Evolutionary conservation across 768 basidiomycete species (phyloP).

Genomic region (Mycena polygramma): DNA sequence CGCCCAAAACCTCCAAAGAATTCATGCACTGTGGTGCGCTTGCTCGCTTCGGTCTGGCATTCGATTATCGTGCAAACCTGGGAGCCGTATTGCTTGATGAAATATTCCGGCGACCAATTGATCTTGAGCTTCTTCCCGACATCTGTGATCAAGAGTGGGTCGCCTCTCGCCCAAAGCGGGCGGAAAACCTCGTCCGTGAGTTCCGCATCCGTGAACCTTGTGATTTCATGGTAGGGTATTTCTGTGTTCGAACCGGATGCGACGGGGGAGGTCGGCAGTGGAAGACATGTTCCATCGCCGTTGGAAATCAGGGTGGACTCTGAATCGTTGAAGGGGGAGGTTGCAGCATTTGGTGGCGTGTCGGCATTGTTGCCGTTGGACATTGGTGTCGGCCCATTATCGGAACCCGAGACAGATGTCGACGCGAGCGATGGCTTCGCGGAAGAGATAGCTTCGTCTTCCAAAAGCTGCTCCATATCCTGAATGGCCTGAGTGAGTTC

Average conservation of each 20-base stretch:
- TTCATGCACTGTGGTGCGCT: slow-evolving; percentile 73
- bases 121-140: slow-evolving; percentile 72
- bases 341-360: slow-evolving; percentile 6
- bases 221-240: slow-evolving; percentile 62
- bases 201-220: slow-evolving; percentile 58
- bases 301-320: slow-evolving; percentile 29
- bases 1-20: slow-evolving; percentile 88
- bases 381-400: neutral
- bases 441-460: slow-evolving; percentile 26
- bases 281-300: neutral
- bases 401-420: neutral
- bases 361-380: neutral
- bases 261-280: slow-evolving; percentile 2
- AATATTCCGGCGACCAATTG: slow-evolving; percentile 87
- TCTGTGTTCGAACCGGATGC: slow-evolving; percentile 26
- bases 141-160: slow-evolving; percentile 83
- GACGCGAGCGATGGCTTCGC: neutral
- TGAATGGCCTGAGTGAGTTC: slow-evolving; percentile 76
- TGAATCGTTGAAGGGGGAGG: slow-evolving; percentile 32
- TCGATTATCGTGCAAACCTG: slow-evolving; percentile 82
- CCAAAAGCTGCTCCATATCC: slow-evolving; percentile 74
- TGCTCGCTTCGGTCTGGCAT: slow-evolving; percentile 80
- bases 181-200: slow-evolving; percentile 75
- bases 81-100: slow-evolving; percentile 74
- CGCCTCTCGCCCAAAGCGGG: slow-evolving; percentile 77